phyloP scores from a whole-genome alignment of 1,284 basidiomycete genomes.

The Ceratobasidium sp. region DNA sequence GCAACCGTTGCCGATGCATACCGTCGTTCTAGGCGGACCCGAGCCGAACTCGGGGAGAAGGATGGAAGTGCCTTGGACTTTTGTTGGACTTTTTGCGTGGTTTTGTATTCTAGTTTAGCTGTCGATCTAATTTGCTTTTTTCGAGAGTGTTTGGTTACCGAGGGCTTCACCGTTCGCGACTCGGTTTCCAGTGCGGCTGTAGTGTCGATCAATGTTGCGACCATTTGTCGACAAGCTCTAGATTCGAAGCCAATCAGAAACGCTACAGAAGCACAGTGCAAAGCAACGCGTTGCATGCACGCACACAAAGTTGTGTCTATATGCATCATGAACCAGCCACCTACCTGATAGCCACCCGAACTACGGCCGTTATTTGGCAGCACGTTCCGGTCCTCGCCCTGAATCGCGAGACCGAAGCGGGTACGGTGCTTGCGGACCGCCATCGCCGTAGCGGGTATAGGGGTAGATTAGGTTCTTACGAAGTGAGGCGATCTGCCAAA shows the following conservation, averaged over 20 bases:
- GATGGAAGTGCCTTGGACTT: neutral
- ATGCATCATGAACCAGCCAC: neutral
- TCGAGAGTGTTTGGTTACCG: neutral
- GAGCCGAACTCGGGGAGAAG: neutral
- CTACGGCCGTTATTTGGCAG: neutral
- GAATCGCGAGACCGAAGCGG: neutral
- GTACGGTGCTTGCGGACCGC: too few species aligned
- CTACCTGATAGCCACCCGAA: neutral
- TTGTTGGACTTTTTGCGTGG: neutral
- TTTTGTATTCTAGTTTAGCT: conserved; percentile 1
- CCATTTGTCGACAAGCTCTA: too few species aligned
- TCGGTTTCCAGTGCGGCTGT: too few species aligned
- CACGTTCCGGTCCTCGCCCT: neutral
- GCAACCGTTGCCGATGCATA: conserved; percentile 24
- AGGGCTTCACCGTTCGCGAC: too few species aligned
- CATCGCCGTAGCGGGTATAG: neutral
- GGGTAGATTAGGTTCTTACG: neutral
- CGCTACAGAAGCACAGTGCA: too few species aligned
- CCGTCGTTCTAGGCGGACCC: conserved; percentile 17
- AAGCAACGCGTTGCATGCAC: too few species aligned
- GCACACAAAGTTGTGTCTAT: too few species aligned
- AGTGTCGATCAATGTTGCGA: too few species aligned
- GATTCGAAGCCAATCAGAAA: too few species aligned
- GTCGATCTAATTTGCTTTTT: conserved; percentile 1
- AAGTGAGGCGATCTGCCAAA: neutral